Evolutionary conservation across 768 basidiomycete species (phyloP).

Genomic region (Boletus pseudo-olivaceus): DNA sequence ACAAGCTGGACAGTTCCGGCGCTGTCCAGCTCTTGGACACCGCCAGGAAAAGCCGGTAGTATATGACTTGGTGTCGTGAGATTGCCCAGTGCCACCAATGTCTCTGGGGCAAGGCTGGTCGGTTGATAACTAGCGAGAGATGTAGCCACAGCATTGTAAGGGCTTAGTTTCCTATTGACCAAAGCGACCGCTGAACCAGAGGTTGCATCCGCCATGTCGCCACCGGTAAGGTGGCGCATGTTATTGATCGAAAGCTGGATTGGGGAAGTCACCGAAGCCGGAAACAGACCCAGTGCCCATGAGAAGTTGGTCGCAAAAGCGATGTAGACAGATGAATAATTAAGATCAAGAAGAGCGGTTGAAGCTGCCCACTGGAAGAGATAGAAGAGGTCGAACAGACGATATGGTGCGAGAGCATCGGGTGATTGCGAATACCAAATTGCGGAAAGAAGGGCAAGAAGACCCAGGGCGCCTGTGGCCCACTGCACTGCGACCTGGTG

Average conservation of each 20-base stretch:
- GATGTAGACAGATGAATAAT: conserved; percentile 83
- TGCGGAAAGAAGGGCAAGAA: conserved; percentile 56
- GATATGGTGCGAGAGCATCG: conserved; percentile 61
- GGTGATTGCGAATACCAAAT: conserved; percentile 55
- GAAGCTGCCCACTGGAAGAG: conserved; percentile 84
- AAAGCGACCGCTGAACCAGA: conserved; percentile 63
- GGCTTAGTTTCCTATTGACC: conserved; percentile 79
- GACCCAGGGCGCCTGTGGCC: conserved; percentile 63
- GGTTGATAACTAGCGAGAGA: background rate
- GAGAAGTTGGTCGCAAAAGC: conserved; percentile 83
- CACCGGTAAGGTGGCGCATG: conserved; percentile 83
- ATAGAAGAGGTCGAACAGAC: conserved; percentile 76
- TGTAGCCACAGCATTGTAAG: conserved; percentile 51
- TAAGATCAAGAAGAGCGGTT: conserved; percentile 75
- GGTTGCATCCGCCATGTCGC: conserved; percentile 57
- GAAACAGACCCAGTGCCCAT: conserved; percentile 81
- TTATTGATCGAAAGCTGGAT: conserved; percentile 76
- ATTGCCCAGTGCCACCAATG: conserved; percentile 10
- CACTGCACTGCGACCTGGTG: conserved; percentile 74
- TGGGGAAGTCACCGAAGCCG: conserved; percentile 46
- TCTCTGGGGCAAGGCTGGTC: conserved; percentile 3
- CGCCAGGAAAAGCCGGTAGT: conserved; percentile 13
- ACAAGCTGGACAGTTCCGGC: conserved; percentile 56
- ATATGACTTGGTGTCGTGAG: conserved; percentile 3
- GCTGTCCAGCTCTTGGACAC: conserved; percentile 23